These are phyloP conservation scores for Shiraia sp. DNA, from an alignment of 2,329 filamentous ascomycete genomes.

Conservation along the genomic window DNA sequence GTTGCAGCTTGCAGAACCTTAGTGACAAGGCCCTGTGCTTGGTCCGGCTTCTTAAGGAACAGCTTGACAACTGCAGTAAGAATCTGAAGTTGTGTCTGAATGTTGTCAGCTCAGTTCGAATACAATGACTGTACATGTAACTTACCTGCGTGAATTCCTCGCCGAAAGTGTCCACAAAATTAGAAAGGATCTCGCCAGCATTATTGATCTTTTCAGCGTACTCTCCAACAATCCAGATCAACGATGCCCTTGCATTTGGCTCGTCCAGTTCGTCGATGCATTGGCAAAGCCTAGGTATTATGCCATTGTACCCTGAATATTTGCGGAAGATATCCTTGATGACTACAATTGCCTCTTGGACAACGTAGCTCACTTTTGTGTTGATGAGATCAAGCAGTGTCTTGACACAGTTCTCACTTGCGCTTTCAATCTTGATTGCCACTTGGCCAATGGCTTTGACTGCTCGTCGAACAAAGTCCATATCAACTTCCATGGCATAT, in stretches of 20 bases:
- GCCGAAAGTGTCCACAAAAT: slow-evolving; percentile 91
- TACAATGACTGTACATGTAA: slow-evolving; percentile 3
- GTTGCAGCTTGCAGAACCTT: slow-evolving; percentile 93
- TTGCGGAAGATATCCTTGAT: slow-evolving; percentile 98
- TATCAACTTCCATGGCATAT: slow-evolving; percentile 96
- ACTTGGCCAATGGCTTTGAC: slow-evolving; percentile 97
- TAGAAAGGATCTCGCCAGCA: slow-evolving; percentile 88
- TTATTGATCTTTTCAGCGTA: slow-evolving; percentile 99
- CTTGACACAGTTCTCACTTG: slow-evolving; percentile 94
- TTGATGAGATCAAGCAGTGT: slow-evolving; percentile 91
- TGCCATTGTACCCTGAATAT: slow-evolving; percentile 96
- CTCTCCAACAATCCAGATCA: slow-evolving; percentile 99
- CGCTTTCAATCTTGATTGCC: slow-evolving; percentile 96
- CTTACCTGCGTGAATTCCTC: slow-evolving; percentile 93
- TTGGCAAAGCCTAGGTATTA: slow-evolving; percentile 94
- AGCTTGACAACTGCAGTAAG: slow-evolving; percentile 96
- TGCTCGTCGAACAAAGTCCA: slow-evolving; percentile 95
- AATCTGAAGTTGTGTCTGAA: slow-evolving; percentile 93
- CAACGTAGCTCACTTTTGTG: slow-evolving; percentile 98
- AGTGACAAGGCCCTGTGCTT: slow-evolving; percentile 86
- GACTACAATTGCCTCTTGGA: slow-evolving; percentile 97
- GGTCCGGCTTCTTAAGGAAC: slow-evolving; percentile 94
- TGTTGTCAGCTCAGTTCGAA: slow-evolving; percentile 33
- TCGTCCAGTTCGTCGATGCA: slow-evolving; percentile 97
- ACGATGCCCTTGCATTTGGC: slow-evolving; percentile 81